Evolutionary conservation across 495 filamentous ascomycete genomes (phyloP).

Genomic region (Umbilicaria muhlenbergii): DNA sequence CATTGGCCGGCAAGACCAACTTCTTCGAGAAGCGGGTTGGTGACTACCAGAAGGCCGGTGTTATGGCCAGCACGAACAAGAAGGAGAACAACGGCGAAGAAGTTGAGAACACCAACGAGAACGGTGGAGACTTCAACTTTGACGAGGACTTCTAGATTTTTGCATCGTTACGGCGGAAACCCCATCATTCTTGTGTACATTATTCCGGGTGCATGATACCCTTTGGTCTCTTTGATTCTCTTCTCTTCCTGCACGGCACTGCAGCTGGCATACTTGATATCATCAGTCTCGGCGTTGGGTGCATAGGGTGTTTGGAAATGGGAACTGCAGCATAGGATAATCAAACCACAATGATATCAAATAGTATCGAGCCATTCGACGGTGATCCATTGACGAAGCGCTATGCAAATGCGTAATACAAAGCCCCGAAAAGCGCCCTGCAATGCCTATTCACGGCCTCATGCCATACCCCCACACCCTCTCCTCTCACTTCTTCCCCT

Average conservation of each 20-base stretch:
- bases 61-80: slow-evolving; percentile 91
- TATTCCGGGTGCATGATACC: too few species aligned
- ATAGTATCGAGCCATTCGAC: too few species aligned
- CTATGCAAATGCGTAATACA: too few species aligned
- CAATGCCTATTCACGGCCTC: too few species aligned
- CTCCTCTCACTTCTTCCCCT: slow-evolving; percentile 44
- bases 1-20: slow-evolving; percentile 96
- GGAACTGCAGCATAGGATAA: background rate
- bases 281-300: background rate
- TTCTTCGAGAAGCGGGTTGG: slow-evolving; percentile 99
- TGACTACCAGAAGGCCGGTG: slow-evolving; percentile 98
- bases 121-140: slow-evolving; percentile 71
- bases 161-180: background rate
- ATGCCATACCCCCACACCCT: slow-evolving; percentile 8
- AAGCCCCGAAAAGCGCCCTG: too few species aligned
- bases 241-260: background rate
- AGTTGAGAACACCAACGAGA: slow-evolving; percentile 41
- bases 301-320: background rate
- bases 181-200: background rate
- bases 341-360: too few species aligned
- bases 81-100: slow-evolving; percentile 35
- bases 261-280: too few species aligned
- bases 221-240: background rate
- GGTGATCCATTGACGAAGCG: too few species aligned
- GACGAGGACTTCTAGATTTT: slow-evolving; percentile 85